phyloP scores from a whole-genome alignment of 192 early-diverging fungal genomes.

The Gonapodya prolifera region DNA sequence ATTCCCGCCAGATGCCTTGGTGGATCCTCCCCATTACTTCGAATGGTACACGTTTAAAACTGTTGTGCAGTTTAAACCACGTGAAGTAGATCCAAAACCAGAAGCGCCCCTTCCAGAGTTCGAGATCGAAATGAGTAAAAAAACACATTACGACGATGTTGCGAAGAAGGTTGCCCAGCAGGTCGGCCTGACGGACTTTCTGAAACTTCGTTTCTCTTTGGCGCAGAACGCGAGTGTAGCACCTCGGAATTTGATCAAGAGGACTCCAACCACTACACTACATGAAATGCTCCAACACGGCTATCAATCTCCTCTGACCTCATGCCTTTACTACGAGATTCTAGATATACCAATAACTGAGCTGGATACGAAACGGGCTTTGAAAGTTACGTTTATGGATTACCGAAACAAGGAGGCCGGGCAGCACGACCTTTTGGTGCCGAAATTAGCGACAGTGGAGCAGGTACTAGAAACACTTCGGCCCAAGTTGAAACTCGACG shows the following conservation, averaged over 20 bases:
- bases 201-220: slow-evolving; percentile 59
- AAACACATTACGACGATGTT: slow-evolving; percentile 53
- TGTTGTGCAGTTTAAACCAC: slow-evolving; percentile 57
- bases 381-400: slow-evolving; percentile 59
- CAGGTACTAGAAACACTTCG: slow-evolving; percentile 35
- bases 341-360: slow-evolving; percentile 68
- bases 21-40: slow-evolving; percentile 58
- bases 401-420: slow-evolving; percentile 46
- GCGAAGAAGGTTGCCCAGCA: slow-evolving; percentile 46
- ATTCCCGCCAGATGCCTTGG: slow-evolving; percentile 22
- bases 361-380: slow-evolving; percentile 60
- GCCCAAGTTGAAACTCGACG: slow-evolving; percentile 21
- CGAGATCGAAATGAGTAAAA: slow-evolving; percentile 45
- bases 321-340: slow-evolving; percentile 65
- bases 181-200: slow-evolving; percentile 37
- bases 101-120: slow-evolving; percentile 11
- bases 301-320: slow-evolving; percentile 14
- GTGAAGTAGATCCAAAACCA: slow-evolving; percentile 19
- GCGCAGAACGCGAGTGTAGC: neutral
- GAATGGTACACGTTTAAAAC: slow-evolving; percentile 59
- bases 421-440: slow-evolving; percentile 53
- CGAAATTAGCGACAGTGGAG: slow-evolving; percentile 36
- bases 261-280: slow-evolving; percentile 31
- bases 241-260: slow-evolving; percentile 25
- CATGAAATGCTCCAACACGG: slow-evolving; percentile 32